Base-by-base conservation (phyloP, 768 basidiomycete species). In the Lepiota brunneoincarnata region DNA sequence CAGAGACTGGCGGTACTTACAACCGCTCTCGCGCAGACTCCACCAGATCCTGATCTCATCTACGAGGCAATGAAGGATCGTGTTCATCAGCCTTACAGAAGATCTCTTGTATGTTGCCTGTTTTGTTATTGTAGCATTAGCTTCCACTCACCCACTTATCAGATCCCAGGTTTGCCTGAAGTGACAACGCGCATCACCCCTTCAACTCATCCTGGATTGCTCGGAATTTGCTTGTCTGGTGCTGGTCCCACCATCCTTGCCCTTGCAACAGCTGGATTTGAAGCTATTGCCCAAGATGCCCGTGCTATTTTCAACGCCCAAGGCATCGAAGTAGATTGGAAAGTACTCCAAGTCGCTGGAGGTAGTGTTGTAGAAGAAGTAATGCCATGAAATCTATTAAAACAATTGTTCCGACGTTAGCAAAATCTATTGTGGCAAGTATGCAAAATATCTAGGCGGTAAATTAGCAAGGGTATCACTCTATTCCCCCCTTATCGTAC, bases 21-120 rank as follows among this genome's bases (percentile, higher is more conserved):
- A 1, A 96, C 94, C 2, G 95, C 97, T 0, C 81, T 99, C 10
- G 89, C 84, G 2, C 87, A 89, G 63, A 83, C 86, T 10, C 96
- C 97, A 1, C 95, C 95, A 1, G 93, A 99, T 66, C 85, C 97
- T 0, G 90, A 86, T 18, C 83, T 99, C n/a, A 98, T 98, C 54
- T 98, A 96, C 69, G 96, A 98, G 67, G 96, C 96, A 1, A 98
- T 98, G 97, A 96, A 98, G 65, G 97, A 99, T 72, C 85, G 91
- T 49, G 81, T 99, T 12, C 97, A 99, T 68, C 97, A 99, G 67
- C 97, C 97, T 1, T 98, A 98, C 68, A 86, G 97, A 26, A 93
- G 87, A 70, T 69, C 77, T 23, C 77, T 99, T 54, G 94, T 94
- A 66, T 37, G 88, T 74, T 2, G 50, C 47, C 40, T 43, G 23